Evolutionary conservation across 106 monocot species (phyloP), one percentile per base, ranked within the genome.

Genomic region (Allium cepa): DNA sequence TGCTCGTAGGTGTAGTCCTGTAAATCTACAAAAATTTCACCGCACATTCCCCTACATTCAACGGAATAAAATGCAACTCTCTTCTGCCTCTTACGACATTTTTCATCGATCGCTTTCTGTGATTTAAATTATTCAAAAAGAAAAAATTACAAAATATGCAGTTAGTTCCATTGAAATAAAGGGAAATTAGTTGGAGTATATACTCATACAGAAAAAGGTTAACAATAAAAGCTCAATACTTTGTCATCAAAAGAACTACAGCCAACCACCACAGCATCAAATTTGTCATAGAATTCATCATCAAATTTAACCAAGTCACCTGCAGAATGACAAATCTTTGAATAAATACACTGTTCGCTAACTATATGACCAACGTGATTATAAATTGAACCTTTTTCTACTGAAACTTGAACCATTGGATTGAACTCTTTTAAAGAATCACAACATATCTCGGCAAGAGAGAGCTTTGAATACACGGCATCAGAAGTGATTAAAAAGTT

Each of bases 1-100:
- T 91, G 81, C 27, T 70, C 46, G 65, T 86, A 91, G 22, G 79
- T 79, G 69, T 88, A 84, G 28, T 76, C 83, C 63, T 91, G 88
- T 70, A 95, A 71, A 78, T 95, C 95, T 55, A 80, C 81, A 86
- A 95, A 95, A 64, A 95, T 95, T 82, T 95, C 95, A 73, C 95
- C 91, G 66, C 81, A 88, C 22, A 85, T 88, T 57, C 73, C 91
- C 56, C 87, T 85, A 45, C 95, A 95, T 61, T 91, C 88, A 69
- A 91, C 83, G 12, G 95, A 50, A 70, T 88, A 95, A 75, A 91
- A 91, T 64, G 85, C 81, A 68, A 88, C 68, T 14, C 82, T 79
- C 69, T 79, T 95, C 64, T 71, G 60, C 70, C 88, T 79, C 72
- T 78, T 81, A 11, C 94, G 82, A 70, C 94, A 95, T 66, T 77